Evolutionary conservation across 2,329 filamentous ascomycete species (phyloP), one percentile per base, ranked within the genome.

Genomic region (Aspergillus persii): DNA sequence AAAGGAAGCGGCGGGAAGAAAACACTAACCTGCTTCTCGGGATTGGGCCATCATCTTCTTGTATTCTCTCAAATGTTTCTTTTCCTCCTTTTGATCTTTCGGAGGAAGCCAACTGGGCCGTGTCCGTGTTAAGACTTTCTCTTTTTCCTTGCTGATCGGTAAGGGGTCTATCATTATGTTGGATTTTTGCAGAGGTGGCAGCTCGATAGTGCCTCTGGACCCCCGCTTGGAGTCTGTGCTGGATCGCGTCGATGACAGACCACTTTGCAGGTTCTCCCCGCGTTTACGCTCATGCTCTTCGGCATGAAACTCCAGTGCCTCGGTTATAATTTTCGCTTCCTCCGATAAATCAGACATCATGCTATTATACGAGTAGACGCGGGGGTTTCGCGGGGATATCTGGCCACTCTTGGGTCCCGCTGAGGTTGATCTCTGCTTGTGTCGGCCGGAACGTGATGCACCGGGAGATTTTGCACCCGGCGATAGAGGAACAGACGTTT

Each of bases 1-100:
- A 44, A 31, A 11, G 30, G 26, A 41, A 12, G 36, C 36, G 15
- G 48, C 44, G 50, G 15, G 33, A 18, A n/a, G 8, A 31, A 29
- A 23, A 27, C 50, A 69, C 79, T 66, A 73, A 82, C 82, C 81
- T 58, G 81, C 79, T 76, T 87, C 85, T 46, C 83, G 79, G 30
- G 85, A 82, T 49, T 81, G 77, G n/a, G 82, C 81, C 84, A 88
- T 85, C 84, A 88, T 88, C 66, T 79, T 80, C 74, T 87, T 84
- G 69, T 86, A 88, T 67, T 88, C 83, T 70, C 86, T 92, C 65
- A 99, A 73, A 75, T 99, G 95, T 66, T 88, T 89, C 72, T 86
- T 90, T 78, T 99, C 95, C 75, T 99, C 95, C 56, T 90, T 90
- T 2, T 92, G 93, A 65, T 95, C 88, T 76, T 84, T 87, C 8